Evolutionary conservation across 805 yeast species (phyloP).

Genomic region (Candida mattraensis): DNA sequence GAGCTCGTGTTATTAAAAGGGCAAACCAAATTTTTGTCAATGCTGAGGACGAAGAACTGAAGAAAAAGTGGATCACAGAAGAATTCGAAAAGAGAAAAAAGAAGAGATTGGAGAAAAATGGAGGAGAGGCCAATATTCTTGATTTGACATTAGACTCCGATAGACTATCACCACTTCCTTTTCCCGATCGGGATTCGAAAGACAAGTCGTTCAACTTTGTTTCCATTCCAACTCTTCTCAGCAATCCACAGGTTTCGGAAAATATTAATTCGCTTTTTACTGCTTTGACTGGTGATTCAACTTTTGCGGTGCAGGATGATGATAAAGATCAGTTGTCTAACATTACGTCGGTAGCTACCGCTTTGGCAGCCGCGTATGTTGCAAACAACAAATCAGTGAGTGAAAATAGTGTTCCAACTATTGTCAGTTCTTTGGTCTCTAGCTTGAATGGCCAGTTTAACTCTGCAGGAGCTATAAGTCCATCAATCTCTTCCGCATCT

Average conservation of each 20-base stretch:
- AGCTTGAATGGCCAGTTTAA: constrained; percentile 16
- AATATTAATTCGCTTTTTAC: constrained; percentile 15
- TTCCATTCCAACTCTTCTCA: constrained; percentile 12
- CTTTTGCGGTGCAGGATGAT: constrained; percentile 9
- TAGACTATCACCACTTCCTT: too few relatives aligned
- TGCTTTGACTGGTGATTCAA: constrained; percentile 34
- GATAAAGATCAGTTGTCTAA: constrained; percentile 7
- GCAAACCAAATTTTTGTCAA: constrained; percentile 70
- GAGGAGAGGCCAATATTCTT: constrained; percentile 13
- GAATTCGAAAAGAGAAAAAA: constrained; percentile 69
- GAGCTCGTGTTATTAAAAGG: constrained; percentile 72
- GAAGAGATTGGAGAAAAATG: constrained; percentile 49
- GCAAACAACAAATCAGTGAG: constrained; percentile 24
- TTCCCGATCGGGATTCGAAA: too few relatives aligned
- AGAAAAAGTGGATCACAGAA: constrained; percentile 65
- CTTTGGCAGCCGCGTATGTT: constrained; percentile 40
- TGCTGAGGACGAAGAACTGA: constrained; percentile 50
- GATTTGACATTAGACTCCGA: too few relatives aligned
- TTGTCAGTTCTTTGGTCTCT: constrained; percentile 21
- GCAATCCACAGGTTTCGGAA: constrained; percentile 12
- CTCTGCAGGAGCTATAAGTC: too few relatives aligned
- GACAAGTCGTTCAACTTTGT: constrained; percentile 1
- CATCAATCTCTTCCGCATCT: too few relatives aligned
- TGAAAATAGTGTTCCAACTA: constrained; percentile 19
- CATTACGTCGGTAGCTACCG: constrained; percentile 36